Base-by-base conservation (phyloP, 2,329 filamentous ascomycete genomes). In the Myriosclerotinia curreyana region DNA sequence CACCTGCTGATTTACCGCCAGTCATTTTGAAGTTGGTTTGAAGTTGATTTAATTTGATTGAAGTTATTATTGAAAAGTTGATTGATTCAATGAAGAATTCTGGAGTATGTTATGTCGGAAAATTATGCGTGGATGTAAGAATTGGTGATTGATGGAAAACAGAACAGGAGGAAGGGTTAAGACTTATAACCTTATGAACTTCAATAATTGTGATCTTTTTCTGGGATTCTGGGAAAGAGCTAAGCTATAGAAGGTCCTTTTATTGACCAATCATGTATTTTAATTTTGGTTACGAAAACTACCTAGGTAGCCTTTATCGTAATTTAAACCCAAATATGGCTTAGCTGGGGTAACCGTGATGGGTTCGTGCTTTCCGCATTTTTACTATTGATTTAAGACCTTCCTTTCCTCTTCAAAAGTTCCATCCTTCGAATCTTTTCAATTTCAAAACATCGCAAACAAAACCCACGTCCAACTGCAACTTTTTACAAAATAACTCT, bases 1-100 rank as follows among this genome's bases (percentile, higher is more conserved):
- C 95, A 82, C 95, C 95, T 83, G 60, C 52, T 25, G 94, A 97
- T 84, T 99, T 99, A 82, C 95, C 94, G 87, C 94, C 94, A 92
- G 95, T 96, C 95, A 99, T 99, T 90, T 91, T 97, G 89, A 86
- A 76, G 74, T 76, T 78, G 75, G 73, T 71, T 73, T 71, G 44
- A 67, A 59, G 53, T 46, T 55, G 38, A 46, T 48, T 50, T 2
- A 42, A 42, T 14, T 42, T 42, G 38, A 15, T 8, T 54, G 46
- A 42, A 72, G 68, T 36, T n/a, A n/a, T n/a, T n/a, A n/a, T n/a
- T 7, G 56, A 15, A 25, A 38, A 38, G 46, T 52, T 42, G 34
- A 42, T 40, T 31, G 5, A 52, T 61, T 52, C 40, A 58, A 51
- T 6, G 8, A 14, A 8, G 20, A 34, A 50, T 38, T 60, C 4